These are phyloP conservation scores for Clavariopsis aquatica DNA, from an alignment of 495 filamentous ascomycete species.

Conservation along the genomic window DNA sequence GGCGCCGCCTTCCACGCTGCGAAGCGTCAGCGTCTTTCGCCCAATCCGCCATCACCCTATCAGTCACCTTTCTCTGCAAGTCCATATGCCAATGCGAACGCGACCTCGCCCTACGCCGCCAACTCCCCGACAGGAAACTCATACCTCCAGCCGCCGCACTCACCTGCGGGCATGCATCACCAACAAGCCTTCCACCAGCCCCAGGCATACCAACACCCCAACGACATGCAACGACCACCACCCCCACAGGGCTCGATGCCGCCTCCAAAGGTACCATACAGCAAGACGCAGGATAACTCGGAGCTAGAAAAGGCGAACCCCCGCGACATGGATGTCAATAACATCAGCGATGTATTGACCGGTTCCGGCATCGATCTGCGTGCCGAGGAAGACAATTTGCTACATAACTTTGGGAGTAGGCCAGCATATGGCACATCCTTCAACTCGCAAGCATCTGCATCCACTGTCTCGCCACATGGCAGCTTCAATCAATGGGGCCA, in stretches of 20 bases:
- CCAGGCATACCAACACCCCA: conserved; percentile 39
- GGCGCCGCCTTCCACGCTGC: conserved; percentile 53
- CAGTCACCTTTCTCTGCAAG: conserved; percentile 45
- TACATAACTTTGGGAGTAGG: conserved; percentile 49
- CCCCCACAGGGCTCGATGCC: conserved; percentile 67
- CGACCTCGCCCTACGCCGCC: conserved; percentile 45
- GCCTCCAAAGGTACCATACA: conserved; percentile 68
- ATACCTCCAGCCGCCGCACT: conserved; percentile 18
- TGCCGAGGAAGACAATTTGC: conserved; percentile 75
- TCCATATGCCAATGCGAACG: conserved; percentile 32
- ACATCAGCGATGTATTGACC: conserved; percentile 74
- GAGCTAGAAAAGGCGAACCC: conserved; percentile 54
- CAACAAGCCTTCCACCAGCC: conserved; percentile 40
- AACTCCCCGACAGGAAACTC: conserved; percentile 36
- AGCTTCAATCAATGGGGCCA: conserved; percentile 54
- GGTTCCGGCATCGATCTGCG: conserved; percentile 80
- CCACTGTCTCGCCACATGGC: conserved; percentile 47
- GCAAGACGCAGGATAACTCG: conserved; percentile 41
- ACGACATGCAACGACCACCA: conserved; percentile 43
- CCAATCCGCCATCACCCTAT: conserved; percentile 57
- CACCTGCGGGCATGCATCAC: conserved; percentile 38
- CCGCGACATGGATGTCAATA: conserved; percentile 60
- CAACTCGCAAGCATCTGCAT: conserved; percentile 48
- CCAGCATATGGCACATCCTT: conserved; percentile 47
- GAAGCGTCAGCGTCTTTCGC: conserved; percentile 70